Conservation (phyloP, 192 early-diverging fungal species). For the Chytriomyces sp. region DNA sequence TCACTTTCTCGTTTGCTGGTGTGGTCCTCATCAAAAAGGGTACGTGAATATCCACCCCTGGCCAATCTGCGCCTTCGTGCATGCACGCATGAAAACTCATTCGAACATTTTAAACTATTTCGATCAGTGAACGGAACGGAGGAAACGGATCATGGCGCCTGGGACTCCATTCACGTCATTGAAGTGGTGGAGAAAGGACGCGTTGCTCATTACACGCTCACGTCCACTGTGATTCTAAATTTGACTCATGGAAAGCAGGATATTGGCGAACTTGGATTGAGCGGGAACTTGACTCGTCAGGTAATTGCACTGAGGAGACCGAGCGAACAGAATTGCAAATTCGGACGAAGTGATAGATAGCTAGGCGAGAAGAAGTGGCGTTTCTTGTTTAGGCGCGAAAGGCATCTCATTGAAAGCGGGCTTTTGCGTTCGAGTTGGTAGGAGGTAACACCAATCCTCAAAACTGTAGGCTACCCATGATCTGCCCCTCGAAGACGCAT, state of each 20-base stretch:
- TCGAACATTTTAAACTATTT: too few species aligned
- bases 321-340: not conserved
- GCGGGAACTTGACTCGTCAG: slow-evolving; percentile 92
- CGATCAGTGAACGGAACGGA: slow-evolving; percentile 16
- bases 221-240: slow-evolving; percentile 94
- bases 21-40: slow-evolving; percentile 97
- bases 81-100: too few species aligned
- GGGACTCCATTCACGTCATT: slow-evolving; percentile 99
- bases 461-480: slow-evolving; percentile 86
- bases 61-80: too few species aligned
- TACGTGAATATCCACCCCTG: too few species aligned
- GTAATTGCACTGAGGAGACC: slow-evolving; percentile 35
- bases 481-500: slow-evolving; percentile 69
- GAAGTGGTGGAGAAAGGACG: slow-evolving; percentile 86
- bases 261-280: slow-evolving; percentile 78
- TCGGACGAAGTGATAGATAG: too few species aligned
- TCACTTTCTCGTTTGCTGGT: slow-evolving; percentile 93
- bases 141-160: slow-evolving; percentile 74
- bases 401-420: too few species aligned
- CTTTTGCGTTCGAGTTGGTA: too few species aligned
- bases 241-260: slow-evolving; percentile 66
- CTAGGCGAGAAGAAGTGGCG: too few species aligned
- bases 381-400: too few species aligned
- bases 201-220: slow-evolving; percentile 91
- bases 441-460: too few species aligned